Conservation (phyloP, 257 asterid genomes). For the Haberlea rhodopensis region DNA sequence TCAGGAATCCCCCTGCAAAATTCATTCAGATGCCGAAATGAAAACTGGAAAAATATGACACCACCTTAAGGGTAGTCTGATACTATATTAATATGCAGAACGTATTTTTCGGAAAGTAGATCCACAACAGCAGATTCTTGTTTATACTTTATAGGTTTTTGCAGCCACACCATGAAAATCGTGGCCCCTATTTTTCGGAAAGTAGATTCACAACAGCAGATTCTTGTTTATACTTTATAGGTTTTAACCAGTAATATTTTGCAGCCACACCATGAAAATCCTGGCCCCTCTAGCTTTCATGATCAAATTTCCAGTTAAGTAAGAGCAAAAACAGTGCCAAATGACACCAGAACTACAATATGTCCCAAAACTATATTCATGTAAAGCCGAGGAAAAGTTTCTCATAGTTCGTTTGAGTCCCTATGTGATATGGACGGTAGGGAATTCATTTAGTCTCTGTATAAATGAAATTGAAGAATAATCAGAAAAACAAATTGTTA, state of each 20-base stretch:
- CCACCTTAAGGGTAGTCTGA: neutral
- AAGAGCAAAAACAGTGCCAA: neutral
- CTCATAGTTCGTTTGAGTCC: neutral
- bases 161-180: too few species aligned
- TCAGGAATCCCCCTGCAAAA: slow-evolving; percentile 75
- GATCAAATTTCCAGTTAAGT: neutral
- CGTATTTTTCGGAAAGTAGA: neutral
- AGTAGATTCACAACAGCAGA: neutral
- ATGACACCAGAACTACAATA: neutral
- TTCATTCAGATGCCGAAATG: slow-evolving; percentile 5
- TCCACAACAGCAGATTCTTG: neutral
- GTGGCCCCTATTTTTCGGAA: neutral
- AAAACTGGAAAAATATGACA: neutral
- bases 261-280: neutral
- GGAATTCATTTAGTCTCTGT: neutral
- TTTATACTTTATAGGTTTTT: too few species aligned
- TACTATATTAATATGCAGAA: neutral
- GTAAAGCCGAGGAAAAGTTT: neutral
- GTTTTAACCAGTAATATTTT: neutral
- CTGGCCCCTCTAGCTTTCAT: neutral
- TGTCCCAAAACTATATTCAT: neutral
- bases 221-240: neutral
- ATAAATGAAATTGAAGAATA: too few species aligned
- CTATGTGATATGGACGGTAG: neutral
- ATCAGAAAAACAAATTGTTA: neutral